Evolutionary conservation across 2,329 filamentous ascomycete species (phyloP).

Genomic region (Botrytis pseudocinerea): DNA sequence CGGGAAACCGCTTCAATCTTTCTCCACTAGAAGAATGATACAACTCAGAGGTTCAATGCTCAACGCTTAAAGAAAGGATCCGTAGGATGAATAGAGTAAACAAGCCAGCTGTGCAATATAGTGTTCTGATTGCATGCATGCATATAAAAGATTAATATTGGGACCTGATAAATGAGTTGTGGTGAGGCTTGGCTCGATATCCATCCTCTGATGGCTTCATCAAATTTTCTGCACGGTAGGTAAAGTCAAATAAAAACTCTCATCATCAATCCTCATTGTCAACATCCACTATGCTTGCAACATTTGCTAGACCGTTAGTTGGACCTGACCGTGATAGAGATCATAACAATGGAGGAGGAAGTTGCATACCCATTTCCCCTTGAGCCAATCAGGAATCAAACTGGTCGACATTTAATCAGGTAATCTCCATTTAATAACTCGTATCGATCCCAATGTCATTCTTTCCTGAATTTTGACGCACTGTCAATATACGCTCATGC

Average conservation of each 20-base stretch:
- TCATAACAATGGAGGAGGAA: background rate
- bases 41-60: constrained; percentile 18
- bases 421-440: background rate
- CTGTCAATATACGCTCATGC: constrained; percentile 2
- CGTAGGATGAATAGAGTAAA: background rate
- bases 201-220: constrained; percentile 14
- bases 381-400: background rate
- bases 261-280: background rate
- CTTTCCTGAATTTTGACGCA: background rate
- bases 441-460: background rate
- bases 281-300: constrained; percentile 6
- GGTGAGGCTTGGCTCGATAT: background rate
- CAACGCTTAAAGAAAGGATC: constrained; percentile 3
- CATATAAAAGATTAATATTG: constrained; percentile 6
- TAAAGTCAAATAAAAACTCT: background rate
- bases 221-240: background rate
- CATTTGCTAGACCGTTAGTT: background rate
- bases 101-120: constrained; percentile 1
- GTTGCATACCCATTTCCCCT: background rate
- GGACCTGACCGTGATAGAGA: background rate
- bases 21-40: constrained; percentile 20
- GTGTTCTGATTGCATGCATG: constrained; percentile 8
- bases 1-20: constrained; percentile 12
- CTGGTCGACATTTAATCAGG: background rate
- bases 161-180: background rate